Conservation (phyloP, 257 asterid species). For the Solanum ossicruentum region DNA sequence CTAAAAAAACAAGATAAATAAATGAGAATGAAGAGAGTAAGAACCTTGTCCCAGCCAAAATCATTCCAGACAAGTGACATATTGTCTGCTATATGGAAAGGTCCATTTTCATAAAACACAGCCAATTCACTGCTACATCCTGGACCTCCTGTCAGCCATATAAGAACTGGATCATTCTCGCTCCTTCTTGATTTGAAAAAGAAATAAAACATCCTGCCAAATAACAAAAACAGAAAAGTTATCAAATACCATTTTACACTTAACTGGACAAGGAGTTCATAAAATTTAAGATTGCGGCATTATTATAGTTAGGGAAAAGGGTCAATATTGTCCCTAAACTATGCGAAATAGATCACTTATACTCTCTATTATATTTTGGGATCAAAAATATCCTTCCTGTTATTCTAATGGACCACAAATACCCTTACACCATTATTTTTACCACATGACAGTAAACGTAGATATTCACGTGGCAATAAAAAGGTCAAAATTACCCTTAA, state of each 20-base stretch:
- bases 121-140: slow-evolving; percentile 1
- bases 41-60: slow-evolving; percentile 8
- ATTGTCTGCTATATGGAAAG: background rate
- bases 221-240: background rate
- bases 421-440: too few species aligned
- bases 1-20: background rate
- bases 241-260: background rate
- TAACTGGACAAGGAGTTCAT: background rate
- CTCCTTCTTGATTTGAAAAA: slow-evolving; percentile 57
- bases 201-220: slow-evolving; percentile 71
- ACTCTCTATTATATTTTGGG: too few species aligned
- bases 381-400: too few species aligned
- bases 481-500: too few species aligned
- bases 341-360: background rate
- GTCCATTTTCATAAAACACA: slow-evolving; percentile 6
- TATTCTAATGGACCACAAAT: too few species aligned
- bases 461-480: too few species aligned
- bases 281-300: too few species aligned
- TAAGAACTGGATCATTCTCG: slow-evolving; percentile 20
- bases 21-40: background rate
- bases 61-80: slow-evolving; percentile 1
- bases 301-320: too few species aligned
- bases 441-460: too few species aligned
- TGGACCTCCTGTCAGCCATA: slow-evolving; percentile 7
- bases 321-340: too few species aligned